Conservation (phyloP, 1,139 yeast genomes). For the Hyphopichia fennica region DNA sequence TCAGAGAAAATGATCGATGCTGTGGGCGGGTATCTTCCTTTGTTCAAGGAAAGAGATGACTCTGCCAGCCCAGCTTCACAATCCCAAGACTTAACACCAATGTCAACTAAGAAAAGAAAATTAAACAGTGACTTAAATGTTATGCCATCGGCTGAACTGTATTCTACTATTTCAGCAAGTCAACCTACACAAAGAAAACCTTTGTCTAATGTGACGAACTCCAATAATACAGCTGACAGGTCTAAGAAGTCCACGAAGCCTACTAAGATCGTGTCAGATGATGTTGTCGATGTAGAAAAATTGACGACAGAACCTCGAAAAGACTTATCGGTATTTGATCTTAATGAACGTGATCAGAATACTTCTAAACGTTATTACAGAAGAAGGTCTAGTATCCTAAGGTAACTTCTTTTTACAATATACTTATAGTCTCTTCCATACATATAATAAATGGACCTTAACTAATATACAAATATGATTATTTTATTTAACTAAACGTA, state of each 20-base stretch:
- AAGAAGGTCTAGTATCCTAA: slow-evolving; percentile 12
- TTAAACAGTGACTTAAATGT: background rate
- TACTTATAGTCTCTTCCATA: too few relatives aligned
- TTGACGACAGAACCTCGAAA: slow-evolving; percentile 2
- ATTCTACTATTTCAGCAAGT: background rate
- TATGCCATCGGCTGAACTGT: background rate
- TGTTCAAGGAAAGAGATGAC: slow-evolving; percentile 9
- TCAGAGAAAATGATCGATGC: slow-evolving; percentile 64
- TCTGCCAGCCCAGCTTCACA: slow-evolving; percentile 6
- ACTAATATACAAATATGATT: slow-evolving; percentile 4
- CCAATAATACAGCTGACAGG: slow-evolving; percentile 6
- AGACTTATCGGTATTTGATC: slow-evolving; percentile 30
- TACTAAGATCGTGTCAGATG: too few relatives aligned
- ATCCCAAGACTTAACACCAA: background rate
- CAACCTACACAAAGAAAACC: slow-evolving; percentile 16
- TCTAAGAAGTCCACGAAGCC: background rate
- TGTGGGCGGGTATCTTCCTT: slow-evolving; percentile 17
- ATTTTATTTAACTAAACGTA: background rate
- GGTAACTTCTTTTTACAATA: slow-evolving; percentile 1
- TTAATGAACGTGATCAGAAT: slow-evolving; percentile 15
- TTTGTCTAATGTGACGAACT: slow-evolving; percentile 17
- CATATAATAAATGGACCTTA: background rate
- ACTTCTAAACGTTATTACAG: slow-evolving; percentile 1
- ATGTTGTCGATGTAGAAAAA: too few relatives aligned
- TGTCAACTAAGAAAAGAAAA: background rate